Percentiles rank a stretch among this genome's conserved stretches.
Evolutionary conservation across 2,329 filamentous ascomycete species (phyloP).

Genomic region (Akanthomyces lecanii): DNA sequence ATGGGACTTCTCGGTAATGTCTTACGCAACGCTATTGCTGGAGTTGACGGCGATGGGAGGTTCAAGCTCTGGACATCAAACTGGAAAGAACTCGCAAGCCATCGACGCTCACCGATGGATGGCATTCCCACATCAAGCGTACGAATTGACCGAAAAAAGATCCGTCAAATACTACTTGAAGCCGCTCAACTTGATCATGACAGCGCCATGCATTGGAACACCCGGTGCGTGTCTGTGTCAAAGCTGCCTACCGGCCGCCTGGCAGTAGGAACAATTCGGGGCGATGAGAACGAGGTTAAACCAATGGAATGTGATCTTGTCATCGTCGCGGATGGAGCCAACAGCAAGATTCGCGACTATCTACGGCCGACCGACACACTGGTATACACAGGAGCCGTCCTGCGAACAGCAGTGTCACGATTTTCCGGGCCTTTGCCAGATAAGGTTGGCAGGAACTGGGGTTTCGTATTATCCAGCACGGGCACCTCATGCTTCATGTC

Average conservation of each 20-base stretch:
- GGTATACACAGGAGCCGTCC: constrained; percentile 36
- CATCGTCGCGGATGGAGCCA: constrained; percentile 42
- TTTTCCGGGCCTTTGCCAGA: constrained; percentile 32
- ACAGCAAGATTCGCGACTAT: constrained; percentile 35
- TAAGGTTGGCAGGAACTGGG: constrained; percentile 37
- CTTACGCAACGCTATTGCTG: constrained; percentile 30
- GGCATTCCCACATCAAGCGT: constrained; percentile 35
- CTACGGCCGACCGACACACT: constrained; percentile 38
- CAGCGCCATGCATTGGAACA: constrained; percentile 26
- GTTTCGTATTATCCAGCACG: constrained; percentile 34
- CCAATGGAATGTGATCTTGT: constrained; percentile 37
- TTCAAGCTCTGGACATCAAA: constrained; percentile 40
- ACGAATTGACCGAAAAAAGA: constrained; percentile 34
- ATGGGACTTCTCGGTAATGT: constrained; percentile 35
- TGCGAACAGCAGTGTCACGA: constrained; percentile 34
- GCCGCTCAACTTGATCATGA: constrained; percentile 19
- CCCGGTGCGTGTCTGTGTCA: constrained; percentile 24
- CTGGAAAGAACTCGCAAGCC: constrained; percentile 33
- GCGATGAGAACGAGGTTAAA: constrained; percentile 2
- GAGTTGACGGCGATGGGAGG: constrained; percentile 26
- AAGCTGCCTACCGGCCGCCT: constrained; percentile 24
- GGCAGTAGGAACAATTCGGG: constrained; percentile 21
- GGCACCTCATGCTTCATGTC: constrained; percentile 42
- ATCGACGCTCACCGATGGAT: constrained; percentile 28
- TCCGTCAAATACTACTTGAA: constrained; percentile 33